A percentile compares a stretch with the other conserved stretches of the same genome.
Conservation (phyloP, 1,284 basidiomycete species). For the Phaffia rhodozyma region DNA sequence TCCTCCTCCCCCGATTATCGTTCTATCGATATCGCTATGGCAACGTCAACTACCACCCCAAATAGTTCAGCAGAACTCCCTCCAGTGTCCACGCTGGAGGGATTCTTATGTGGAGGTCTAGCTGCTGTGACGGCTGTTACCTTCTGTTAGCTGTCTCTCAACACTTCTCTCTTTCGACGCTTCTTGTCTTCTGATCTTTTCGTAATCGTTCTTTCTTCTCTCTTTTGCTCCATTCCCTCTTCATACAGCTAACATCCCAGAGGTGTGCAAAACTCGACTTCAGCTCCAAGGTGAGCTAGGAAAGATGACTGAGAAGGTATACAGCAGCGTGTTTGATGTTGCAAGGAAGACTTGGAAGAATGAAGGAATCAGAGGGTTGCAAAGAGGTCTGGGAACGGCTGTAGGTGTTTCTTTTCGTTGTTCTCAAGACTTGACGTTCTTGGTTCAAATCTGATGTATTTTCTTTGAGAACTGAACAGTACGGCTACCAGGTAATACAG, state of each 20-base stretch:
- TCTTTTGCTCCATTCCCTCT: not conserved
- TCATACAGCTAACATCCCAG: constrained; percentile 43
- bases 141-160: constrained; percentile 30
- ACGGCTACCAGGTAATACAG: constrained; percentile 67
- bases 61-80: not conserved
- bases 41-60: too few species aligned
- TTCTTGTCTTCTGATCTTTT: not conserved
- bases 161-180: not conserved
- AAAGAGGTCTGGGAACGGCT: constrained; percentile 79
- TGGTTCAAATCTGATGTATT: not conserved
- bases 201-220: not conserved
- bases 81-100: constrained; percentile 52
- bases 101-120: constrained; percentile 72
- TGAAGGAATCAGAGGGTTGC: constrained; percentile 81
- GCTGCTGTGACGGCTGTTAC: constrained; percentile 76
- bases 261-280: constrained; percentile 86
- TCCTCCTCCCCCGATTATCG: too few species aligned
- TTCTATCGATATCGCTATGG: too few species aligned
- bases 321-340: constrained; percentile 78
- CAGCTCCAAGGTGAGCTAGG: constrained; percentile 89
- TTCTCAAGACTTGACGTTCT: not conserved
- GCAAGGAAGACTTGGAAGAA: constrained; percentile 78
- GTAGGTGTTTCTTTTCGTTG: constrained; percentile 43
- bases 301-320: constrained; percentile 59
- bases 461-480: constrained; percentile 40